Evolutionary conservation across 2,329 filamentous ascomycete species (phyloP).

Genomic region (Cladorrhinum sp.): DNA sequence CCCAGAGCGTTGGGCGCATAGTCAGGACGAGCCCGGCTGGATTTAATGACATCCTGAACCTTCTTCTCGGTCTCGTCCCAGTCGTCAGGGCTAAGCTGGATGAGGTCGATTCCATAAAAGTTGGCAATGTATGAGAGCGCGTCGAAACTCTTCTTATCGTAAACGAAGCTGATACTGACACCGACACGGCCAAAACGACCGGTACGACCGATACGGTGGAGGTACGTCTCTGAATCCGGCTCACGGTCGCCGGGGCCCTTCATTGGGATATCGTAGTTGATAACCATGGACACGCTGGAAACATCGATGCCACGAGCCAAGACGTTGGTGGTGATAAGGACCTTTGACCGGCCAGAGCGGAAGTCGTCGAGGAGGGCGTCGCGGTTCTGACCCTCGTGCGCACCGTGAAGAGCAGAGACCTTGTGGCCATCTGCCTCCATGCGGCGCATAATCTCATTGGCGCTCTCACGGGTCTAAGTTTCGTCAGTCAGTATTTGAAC

Average conservation of each 20-base stretch:
- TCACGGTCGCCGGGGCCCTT: conserved; percentile 72
- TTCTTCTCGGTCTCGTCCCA: conserved; percentile 87
- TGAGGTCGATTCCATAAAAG: conserved; percentile 77
- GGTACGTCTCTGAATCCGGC: conserved; percentile 91
- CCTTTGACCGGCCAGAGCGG: conserved; percentile 82
- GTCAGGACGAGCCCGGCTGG: conserved; percentile 28
- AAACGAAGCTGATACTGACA: conserved; percentile 92
- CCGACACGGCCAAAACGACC: conserved; percentile 95
- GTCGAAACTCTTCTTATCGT: conserved; percentile 76
- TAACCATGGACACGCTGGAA: conserved; percentile 91
- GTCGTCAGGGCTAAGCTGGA: conserved; percentile 77
- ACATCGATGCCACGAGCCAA: conserved; percentile 92
- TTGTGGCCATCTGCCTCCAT: conserved; percentile 90
- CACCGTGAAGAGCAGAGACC: conserved; percentile 85
- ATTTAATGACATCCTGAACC: conserved; percentile 37
- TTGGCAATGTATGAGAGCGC: conserved; percentile 76
- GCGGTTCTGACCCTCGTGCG: conserved; percentile 77
- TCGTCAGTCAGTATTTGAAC: conserved; percentile 1
- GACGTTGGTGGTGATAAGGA: conserved; percentile 96
- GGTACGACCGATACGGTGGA: conserved; percentile 95
- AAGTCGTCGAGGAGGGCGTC: conserved; percentile 85
- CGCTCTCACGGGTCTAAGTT: conserved; percentile 75
- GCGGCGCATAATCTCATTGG: conserved; percentile 76
- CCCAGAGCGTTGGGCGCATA: conserved; percentile 30
- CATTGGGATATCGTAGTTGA: conserved; percentile 90